These are phyloP conservation scores for Nephelium lappaceum DNA, from an alignment of 345 rosid genomes.

Conservation along the genomic window DNA sequence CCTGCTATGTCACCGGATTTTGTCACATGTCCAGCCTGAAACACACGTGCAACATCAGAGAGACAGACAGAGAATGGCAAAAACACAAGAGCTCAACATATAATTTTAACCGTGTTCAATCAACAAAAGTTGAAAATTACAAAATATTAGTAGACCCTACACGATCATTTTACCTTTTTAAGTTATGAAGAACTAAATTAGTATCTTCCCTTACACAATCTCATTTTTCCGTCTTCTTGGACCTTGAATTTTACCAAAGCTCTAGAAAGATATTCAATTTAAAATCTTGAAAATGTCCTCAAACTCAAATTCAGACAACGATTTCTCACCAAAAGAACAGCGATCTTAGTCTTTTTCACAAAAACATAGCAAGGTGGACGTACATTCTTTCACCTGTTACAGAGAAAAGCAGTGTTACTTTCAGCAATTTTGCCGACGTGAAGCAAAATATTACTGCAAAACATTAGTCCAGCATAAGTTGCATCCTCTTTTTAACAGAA, in stretches of 20 bases:
- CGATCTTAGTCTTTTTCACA: slow-evolving; percentile 80
- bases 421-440: neutral
- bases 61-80: slow-evolving; percentile 7
- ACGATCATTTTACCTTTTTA: neutral
- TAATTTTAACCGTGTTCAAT: neutral
- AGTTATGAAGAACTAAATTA: neutral
- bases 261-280: neutral
- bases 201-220: neutral
- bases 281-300: neutral
- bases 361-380: slow-evolving; percentile 84
- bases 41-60: slow-evolving; percentile 19
- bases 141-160: neutral
- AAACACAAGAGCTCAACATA: slow-evolving; percentile 6
- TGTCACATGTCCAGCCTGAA: slow-evolving; percentile 89
- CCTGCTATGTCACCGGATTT: slow-evolving; percentile 96
- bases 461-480: neutral
- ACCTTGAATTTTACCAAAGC: neutral
- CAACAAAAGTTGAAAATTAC: neutral
- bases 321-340: slow-evolving; percentile 84
- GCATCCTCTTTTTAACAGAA: neutral
- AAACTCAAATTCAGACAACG: slow-evolving; percentile 1
- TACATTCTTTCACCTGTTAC: slow-evolving; percentile 86
- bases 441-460: neutral
- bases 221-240: neutral
- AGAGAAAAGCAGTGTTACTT: slow-evolving; percentile 1